Evolutionary conservation across 805 yeast genomes (phyloP).

Genomic region (Kurtzmaniella cleridarum): DNA sequence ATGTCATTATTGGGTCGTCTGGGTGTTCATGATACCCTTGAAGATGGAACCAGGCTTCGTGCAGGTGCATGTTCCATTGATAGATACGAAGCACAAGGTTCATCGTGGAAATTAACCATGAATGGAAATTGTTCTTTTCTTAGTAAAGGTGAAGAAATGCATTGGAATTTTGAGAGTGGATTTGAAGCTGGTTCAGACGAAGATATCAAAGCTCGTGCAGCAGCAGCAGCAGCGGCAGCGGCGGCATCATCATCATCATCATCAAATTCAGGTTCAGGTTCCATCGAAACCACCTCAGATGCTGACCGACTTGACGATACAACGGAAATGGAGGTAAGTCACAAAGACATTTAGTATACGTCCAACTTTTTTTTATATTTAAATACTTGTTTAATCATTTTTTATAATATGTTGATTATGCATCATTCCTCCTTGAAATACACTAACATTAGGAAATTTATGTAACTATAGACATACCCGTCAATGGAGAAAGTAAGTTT

Average conservation of each 20-base stretch:
- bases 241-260: too few relatives aligned
- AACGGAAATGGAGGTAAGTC: conserved; percentile 11
- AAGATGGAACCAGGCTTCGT: conserved; percentile 40
- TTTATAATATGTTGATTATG: too few relatives aligned
- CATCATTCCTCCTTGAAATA: too few relatives aligned
- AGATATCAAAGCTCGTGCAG: conserved; percentile 58
- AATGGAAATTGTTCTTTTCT: conserved; percentile 75
- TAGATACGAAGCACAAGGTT: conserved; percentile 35
- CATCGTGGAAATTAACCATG: conserved; percentile 55
- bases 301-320: background rate
- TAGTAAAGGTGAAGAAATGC: conserved; percentile 82
- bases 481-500: conserved; percentile 5
- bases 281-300: background rate
- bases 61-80: conserved; percentile 88
- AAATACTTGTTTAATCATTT: too few relatives aligned
- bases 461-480: conserved; percentile 19
- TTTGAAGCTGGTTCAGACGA: conserved; percentile 90
- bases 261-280: too few relatives aligned
- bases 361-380: too few relatives aligned
- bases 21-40: conserved; percentile 48
- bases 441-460: conserved; percentile 14
- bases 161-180: conserved; percentile 75
- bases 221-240: conserved; percentile 2
- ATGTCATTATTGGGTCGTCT: conserved; percentile 58
- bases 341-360: conserved; percentile 6